phyloP scores from a whole-genome alignment of 768 basidiomycete species.

The Mycena epipterygia region DNA sequence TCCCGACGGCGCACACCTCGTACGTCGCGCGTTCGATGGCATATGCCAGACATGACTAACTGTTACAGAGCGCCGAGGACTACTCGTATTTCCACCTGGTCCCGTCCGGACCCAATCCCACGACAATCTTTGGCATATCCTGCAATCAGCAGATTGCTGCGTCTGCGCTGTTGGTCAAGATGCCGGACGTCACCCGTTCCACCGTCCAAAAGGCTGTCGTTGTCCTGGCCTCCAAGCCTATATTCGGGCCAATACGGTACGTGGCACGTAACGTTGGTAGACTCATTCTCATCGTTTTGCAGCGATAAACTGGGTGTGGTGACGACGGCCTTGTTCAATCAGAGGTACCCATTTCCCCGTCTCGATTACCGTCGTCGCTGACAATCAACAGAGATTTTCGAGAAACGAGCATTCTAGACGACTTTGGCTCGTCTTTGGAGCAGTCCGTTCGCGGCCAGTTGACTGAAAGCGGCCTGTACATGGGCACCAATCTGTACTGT shows the following conservation, averaged over 20 bases:
- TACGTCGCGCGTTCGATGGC: slow-evolving; percentile 53
- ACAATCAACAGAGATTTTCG: slow-evolving; percentile 75
- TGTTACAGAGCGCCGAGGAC: slow-evolving; percentile 84
- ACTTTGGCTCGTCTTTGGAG: slow-evolving; percentile 87
- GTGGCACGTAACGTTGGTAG: neutral
- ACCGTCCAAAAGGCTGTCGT: slow-evolving; percentile 99
- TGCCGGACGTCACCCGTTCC: slow-evolving; percentile 90
- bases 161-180: slow-evolving; percentile 80
- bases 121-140: slow-evolving; percentile 97
- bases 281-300: neutral
- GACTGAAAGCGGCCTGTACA: slow-evolving; percentile 95
- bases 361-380: neutral
- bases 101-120: slow-evolving; percentile 74
- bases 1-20: slow-evolving; percentile 97
- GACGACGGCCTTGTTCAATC: slow-evolving; percentile 91
- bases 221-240: slow-evolving; percentile 89
- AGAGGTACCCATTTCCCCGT: slow-evolving; percentile 51
- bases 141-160: slow-evolving; percentile 96
- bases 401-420: slow-evolving; percentile 89
- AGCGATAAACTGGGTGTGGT: slow-evolving; percentile 96
- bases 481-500: slow-evolving; percentile 75
- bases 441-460: slow-evolving; percentile 80
- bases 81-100: slow-evolving; percentile 97
- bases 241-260: slow-evolving; percentile 94
- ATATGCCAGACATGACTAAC: slow-evolving; percentile 19